Evolutionary conservation across 352 stramenopile genomes (phyloP).

Genomic region (Globisporangium uncinulatum): DNA sequence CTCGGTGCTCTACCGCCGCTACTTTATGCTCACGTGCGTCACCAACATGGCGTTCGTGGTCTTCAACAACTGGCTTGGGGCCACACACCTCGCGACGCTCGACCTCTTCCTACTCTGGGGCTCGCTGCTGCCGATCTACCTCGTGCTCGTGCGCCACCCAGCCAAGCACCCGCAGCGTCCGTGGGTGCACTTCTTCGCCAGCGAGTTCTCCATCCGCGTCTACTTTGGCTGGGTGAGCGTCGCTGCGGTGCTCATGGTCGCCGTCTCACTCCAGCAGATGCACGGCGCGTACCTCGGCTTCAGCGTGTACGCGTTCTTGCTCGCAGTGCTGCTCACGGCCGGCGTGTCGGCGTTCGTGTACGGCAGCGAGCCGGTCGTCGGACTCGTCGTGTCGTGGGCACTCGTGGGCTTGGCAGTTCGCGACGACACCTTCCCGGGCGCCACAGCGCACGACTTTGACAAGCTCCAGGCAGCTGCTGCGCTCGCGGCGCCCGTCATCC

Average conservation of each 20-base stretch:
- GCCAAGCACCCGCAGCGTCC: constrained; percentile 30
- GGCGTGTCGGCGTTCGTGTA: constrained; percentile 45
- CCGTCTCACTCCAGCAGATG: constrained; percentile 44
- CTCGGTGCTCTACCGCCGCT: constrained; percentile 41
- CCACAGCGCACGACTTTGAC: constrained; percentile 35
- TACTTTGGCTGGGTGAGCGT: constrained; percentile 58
- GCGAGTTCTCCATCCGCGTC: constrained; percentile 47
- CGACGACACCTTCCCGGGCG: constrained; percentile 27
- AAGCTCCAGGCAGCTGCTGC: constrained; percentile 41
- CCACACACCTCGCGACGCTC: constrained; percentile 17
- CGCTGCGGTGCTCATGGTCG: constrained; percentile 32
- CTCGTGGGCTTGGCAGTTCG: constrained; percentile 36
- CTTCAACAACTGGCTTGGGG: constrained; percentile 23
- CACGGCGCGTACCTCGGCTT: constrained; percentile 40
- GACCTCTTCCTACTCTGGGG: constrained; percentile 36
- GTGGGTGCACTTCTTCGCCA: constrained; percentile 52
- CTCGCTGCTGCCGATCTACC: constrained; percentile 42
- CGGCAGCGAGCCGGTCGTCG: constrained; percentile 40
- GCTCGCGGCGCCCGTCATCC: constrained; percentile 40
- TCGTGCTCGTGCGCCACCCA: constrained; percentile 46
- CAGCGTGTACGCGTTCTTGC: constrained; percentile 32
- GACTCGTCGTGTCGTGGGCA: constrained; percentile 39
- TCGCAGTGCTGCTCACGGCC: constrained; percentile 35
- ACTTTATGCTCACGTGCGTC: constrained; percentile 48
- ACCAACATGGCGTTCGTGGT: constrained; percentile 42